Evolutionary conservation across 768 basidiomycete genomes (phyloP), one percentile per base, ranked within the genome.

Genomic region (Boletus edulis): DNA sequence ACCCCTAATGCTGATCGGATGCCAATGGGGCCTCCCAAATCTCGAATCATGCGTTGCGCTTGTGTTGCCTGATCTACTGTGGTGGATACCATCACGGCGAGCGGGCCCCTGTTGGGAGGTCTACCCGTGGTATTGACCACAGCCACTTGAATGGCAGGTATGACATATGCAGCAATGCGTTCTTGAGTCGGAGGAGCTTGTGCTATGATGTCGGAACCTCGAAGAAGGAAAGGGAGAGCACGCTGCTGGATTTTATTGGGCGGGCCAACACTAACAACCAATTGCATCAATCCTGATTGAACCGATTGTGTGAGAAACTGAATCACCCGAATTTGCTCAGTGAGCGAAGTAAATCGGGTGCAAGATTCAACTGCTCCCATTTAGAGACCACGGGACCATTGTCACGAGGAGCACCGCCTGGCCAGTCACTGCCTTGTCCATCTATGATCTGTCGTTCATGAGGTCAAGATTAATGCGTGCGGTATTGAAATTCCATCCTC

Each of bases 221-320:
- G 84, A 34, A 98, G 79, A 55, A 99, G 83, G 75, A 98, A 98
- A 8, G 97, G 97, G 47, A 99, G 77, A 43, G 97, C 95, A 46
- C 96, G 84, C 67, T 96, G 94, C 73, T 98, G 97, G 61, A 99
- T 97, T 78, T 99, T 99, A 73, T 98, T 98, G 7, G 97, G 97
- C 2, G 97, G 97, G 1, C 96, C 95, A 58, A 98, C 87, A 40
- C 94, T 95, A 64, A 24, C 7, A 43, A n/a, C 42, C 29, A 40
- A 44, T 15, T 53, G 29, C 29, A 45, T 68, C 47, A 70, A 62
- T 44, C 37, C 22, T 18, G 54, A 46, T 50, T 22, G 54, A 56
- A 39, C 49, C 39, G 31, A 55, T 34, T 35, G 45, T 17, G 41
- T 42, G 34, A 44, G 51, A 54, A 43, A 56, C 37, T 11, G 35